Conservation (phyloP, 495 filamentous ascomycete genomes). For the Hypoxylon rickii region DNA sequence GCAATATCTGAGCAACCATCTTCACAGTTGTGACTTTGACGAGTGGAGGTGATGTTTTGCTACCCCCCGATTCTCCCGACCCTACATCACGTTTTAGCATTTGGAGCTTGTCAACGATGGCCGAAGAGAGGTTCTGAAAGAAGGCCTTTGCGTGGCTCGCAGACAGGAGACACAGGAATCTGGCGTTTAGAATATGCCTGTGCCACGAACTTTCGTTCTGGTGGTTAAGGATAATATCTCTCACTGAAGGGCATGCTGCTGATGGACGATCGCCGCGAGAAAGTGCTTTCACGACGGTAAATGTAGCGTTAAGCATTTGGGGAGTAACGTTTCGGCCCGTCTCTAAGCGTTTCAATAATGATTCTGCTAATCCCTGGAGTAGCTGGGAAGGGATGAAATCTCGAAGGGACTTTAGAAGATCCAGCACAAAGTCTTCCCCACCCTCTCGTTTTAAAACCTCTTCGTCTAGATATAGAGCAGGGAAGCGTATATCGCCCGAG, state of each 20-base stretch:
- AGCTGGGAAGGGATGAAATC: background rate
- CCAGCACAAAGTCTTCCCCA: background rate
- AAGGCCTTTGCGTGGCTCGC: constrained; percentile 33
- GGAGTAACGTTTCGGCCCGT: background rate
- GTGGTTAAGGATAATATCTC: constrained; percentile 40
- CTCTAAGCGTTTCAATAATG: constrained; percentile 2
- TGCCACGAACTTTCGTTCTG: constrained; percentile 47
- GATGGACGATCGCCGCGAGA: constrained; percentile 23
- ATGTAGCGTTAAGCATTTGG: background rate
- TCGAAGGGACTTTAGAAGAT: background rate
- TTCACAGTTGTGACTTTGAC: constrained; percentile 49
- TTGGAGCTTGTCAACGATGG: constrained; percentile 40
- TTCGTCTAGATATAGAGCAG: constrained; percentile 29
- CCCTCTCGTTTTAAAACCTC: constrained; percentile 27
- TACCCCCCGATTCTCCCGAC: background rate
- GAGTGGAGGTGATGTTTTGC: constrained; percentile 7
- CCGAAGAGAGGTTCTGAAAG: constrained; percentile 35
- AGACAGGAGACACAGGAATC: constrained; percentile 36
- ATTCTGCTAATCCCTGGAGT: background rate
- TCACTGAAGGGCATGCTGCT: constrained; percentile 29
- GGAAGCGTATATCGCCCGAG: constrained; percentile 19
- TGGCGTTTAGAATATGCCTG: constrained; percentile 33
- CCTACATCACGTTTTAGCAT: constrained; percentile 27
- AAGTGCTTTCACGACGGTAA: constrained; percentile 12
- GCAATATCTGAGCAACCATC: constrained; percentile 44